Evolutionary conservation across 768 basidiomycete genomes (phyloP).

Genomic region (Rhizopogon sp.): DNA sequence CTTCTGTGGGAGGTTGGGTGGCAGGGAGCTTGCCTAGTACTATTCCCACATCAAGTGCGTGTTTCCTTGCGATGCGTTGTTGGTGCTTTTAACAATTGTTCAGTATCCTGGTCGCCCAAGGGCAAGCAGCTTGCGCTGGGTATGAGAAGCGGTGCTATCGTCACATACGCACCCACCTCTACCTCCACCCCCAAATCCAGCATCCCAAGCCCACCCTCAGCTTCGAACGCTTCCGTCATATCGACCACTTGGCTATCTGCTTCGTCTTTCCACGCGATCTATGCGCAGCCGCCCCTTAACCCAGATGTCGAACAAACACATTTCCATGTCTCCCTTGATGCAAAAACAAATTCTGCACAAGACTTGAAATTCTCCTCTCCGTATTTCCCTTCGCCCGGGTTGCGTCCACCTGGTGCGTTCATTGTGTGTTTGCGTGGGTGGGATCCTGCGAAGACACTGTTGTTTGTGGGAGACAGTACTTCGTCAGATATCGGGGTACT

Average conservation of each 20-base stretch:
- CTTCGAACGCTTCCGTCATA: slow-evolving; percentile 39
- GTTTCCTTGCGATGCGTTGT: background rate
- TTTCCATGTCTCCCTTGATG: slow-evolving; percentile 35
- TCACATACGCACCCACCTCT: slow-evolving; percentile 58
- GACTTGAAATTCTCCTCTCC: slow-evolving; percentile 36
- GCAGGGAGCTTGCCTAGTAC: slow-evolving; percentile 42
- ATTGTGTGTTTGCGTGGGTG: slow-evolving; percentile 35
- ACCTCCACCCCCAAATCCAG: slow-evolving; percentile 51
- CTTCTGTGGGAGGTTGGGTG: slow-evolving; percentile 48
- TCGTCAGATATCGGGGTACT: slow-evolving; percentile 47
- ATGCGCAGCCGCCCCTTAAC: slow-evolving; percentile 39
- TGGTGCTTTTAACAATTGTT: slow-evolving; percentile 6
- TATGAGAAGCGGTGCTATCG: slow-evolving; percentile 61
- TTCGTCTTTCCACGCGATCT: slow-evolving; percentile 64
- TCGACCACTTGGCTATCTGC: slow-evolving; percentile 66
- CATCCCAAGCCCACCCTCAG: slow-evolving; percentile 50
- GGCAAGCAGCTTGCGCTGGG: slow-evolving; percentile 82
- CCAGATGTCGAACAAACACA: slow-evolving; percentile 40
- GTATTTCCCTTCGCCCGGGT: slow-evolving; percentile 39
- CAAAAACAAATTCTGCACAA: slow-evolving; percentile 32
- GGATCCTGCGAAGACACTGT: slow-evolving; percentile 37
- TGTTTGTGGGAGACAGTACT: slow-evolving; percentile 45
- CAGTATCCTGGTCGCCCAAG: slow-evolving; percentile 84
- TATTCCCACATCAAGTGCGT: slow-evolving; percentile 57
- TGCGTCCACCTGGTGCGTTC: slow-evolving; percentile 42